Evolutionary conservation across 1,139 yeast species (phyloP).

Genomic region (Blastobotrys persicus): DNA sequence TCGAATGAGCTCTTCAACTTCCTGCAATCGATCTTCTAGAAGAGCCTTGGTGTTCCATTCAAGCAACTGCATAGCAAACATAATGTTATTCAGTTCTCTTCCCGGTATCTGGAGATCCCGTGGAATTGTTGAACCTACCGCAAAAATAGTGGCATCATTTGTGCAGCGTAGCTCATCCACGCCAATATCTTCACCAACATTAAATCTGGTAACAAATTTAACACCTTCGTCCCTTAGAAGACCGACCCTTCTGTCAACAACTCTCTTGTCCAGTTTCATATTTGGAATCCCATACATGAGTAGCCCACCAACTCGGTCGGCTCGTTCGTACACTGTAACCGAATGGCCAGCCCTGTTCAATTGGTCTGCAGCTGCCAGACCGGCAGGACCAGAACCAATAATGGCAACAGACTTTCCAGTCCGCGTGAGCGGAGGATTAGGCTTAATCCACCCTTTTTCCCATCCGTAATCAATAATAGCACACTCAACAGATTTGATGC

Average conservation of each 20-base stretch:
- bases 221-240: slow-evolving; percentile 89
- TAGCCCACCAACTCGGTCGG: slow-evolving; percentile 95
- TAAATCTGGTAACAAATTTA: slow-evolving; percentile 68
- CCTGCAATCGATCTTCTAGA: slow-evolving; percentile 76
- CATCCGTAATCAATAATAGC: slow-evolving; percentile 95
- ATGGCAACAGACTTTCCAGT: slow-evolving; percentile 85
- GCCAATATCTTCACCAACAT: slow-evolving; percentile 75
- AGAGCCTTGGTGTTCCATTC: slow-evolving; percentile 88
- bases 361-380: slow-evolving; percentile 95
- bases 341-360: slow-evolving; percentile 92
- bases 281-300: slow-evolving; percentile 99
- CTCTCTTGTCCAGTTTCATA: slow-evolving; percentile 93
- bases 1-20: slow-evolving; percentile 63
- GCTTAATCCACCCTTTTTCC: slow-evolving; percentile 94
- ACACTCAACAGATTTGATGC: slow-evolving; percentile 93
- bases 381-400: slow-evolving; percentile 97
- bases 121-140: slow-evolving; percentile 97
- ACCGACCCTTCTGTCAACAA: slow-evolving; percentile 91
- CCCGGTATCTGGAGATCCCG: slow-evolving; percentile 94
- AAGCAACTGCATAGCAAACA: slow-evolving; percentile 91
- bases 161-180: slow-evolving; percentile 62
- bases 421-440: slow-evolving; percentile 72
- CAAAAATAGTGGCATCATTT: slow-evolving; percentile 82
- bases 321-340: slow-evolving; percentile 89
- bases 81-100: slow-evolving; percentile 83